These are phyloP conservation scores for Prunus mira DNA, from an alignment of 306 rosid genomes.

Conservation along the genomic window DNA sequence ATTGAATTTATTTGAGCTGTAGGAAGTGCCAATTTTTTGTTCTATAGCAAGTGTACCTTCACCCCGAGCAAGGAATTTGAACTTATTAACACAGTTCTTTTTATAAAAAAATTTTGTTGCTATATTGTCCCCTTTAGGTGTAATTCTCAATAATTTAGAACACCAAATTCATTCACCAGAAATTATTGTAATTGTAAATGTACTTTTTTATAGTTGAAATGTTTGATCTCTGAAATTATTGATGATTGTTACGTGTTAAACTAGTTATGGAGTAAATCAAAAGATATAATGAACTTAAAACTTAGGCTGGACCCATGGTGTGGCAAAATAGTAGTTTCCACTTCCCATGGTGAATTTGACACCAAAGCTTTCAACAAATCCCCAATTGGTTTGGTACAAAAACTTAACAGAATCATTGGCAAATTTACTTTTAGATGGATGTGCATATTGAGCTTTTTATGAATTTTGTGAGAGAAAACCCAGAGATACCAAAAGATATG, in stretches of 20 bases:
- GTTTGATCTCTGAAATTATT: neutral
- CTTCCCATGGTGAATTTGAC: too few relatives aligned
- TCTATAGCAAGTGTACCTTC: slow-evolving; percentile 29
- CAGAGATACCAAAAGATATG: too few relatives aligned
- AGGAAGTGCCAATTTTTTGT: slow-evolving; percentile 24
- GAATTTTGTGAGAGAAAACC: too few relatives aligned
- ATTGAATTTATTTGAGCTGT: slow-evolving; percentile 10
- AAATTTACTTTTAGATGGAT: too few relatives aligned
- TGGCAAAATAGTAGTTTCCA: too few relatives aligned
- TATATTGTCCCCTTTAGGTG: neutral
- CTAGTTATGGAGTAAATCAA: neutral
- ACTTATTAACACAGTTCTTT: neutral
- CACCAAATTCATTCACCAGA: neutral
- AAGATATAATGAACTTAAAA: too few relatives aligned
- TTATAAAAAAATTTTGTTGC: neutral
- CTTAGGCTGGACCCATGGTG: too few relatives aligned
- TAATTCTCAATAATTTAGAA: neutral
- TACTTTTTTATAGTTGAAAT: neutral
- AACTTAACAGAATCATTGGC: too few relatives aligned
- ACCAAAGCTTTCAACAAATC: too few relatives aligned
- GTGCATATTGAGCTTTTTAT: too few relatives aligned
- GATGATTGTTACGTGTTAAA: neutral
- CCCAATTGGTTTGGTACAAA: too few relatives aligned
- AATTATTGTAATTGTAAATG: neutral
- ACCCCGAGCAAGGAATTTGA: slow-evolving; percentile 21